Conservation (phyloP, 2,329 filamentous ascomycete genomes). For the Emmonsiellopsis sp. region DNA sequence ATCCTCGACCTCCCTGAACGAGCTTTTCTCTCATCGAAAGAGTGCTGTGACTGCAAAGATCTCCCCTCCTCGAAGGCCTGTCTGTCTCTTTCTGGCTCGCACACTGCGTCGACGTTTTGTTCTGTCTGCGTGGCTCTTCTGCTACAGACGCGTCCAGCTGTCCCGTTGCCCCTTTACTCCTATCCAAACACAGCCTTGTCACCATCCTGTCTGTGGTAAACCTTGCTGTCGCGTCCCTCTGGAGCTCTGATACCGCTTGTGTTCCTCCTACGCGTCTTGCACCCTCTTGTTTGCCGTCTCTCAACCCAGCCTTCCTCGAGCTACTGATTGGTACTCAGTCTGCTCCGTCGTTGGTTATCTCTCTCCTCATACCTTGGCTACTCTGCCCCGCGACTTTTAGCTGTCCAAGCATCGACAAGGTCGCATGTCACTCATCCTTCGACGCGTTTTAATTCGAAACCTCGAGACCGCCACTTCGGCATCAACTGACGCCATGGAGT, state of each 20-base stretch:
- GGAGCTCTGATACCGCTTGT: not conserved
- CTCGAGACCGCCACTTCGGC: not conserved
- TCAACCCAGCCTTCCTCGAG: not conserved
- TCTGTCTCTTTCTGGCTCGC: not conserved
- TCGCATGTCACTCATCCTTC: not conserved
- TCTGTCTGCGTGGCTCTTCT: not conserved
- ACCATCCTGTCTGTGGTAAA: not conserved
- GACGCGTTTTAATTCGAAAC: not conserved
- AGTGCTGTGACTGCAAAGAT: not conserved
- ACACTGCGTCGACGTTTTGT: not conserved
- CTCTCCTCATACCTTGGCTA: not conserved
- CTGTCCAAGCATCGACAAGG: not conserved
- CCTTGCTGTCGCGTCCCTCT: not conserved
- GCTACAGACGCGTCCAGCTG: not conserved
- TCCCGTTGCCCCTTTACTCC: not conserved
- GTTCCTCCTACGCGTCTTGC: not conserved
- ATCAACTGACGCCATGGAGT: constrained; percentile 3
- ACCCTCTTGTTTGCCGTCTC: not conserved
- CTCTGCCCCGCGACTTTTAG: not conserved
- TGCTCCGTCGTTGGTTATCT: not conserved
- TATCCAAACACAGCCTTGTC: not conserved
- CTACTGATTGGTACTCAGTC: not conserved
- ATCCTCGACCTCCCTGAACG: too few relatives aligned
- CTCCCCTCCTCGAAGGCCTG: not conserved
- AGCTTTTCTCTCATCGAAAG: too few relatives aligned